Base-by-base conservation (phyloP, 2,329 filamentous ascomycete genomes). In the Fusarium pseudonygamai region DNA sequence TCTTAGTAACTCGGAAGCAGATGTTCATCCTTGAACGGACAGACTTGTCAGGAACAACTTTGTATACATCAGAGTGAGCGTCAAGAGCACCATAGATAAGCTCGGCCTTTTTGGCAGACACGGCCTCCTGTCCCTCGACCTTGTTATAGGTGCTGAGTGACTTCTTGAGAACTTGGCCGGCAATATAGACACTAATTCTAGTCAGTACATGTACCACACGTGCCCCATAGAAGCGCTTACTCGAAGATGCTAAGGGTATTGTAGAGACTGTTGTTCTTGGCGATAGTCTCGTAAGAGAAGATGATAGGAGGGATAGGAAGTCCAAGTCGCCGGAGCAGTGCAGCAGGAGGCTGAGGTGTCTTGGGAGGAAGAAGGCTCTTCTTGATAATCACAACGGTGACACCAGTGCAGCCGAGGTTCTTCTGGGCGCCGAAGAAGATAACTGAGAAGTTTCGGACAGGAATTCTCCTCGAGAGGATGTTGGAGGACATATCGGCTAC, bases 341-440 rank as follows among this genome's bases (percentile, higher is more conserved):
- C 84, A 4, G 93, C 85, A 13, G 91, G 86, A 6, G 94, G 93
- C 76, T 93, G 90, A 12, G 88, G 84, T 6, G 87, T 86, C 36
- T 85, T 82, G 7, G 93, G 93, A 18, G 93, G 89, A 5, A 98
- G 87, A 36, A 98, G 86, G 72, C 85, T 90, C 85, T 97, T 97
- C 80, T 92, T 92, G 78, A 98, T 87, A 55, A 98, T 91, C 20
- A 93, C 92, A 34, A 97, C 93, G 11, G 96, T 96, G 68, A 98
- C 89, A 67, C 96, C 96, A 3, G 96, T 91, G 7, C 89, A 90
- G 34, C 95, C 96, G 16, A 98, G 88, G 83, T 98, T 98, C 89
- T 98, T 98, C 81, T 98, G 96, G 1, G 95, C 95, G 52, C 95
- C 95, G 71, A 95, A 97, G 84, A 98, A 98, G 79, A 98, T 93